These are phyloP conservation scores for Monosporascus ibericus DNA, from an alignment of 2,329 filamentous ascomycete genomes.

Conservation along the genomic window DNA sequence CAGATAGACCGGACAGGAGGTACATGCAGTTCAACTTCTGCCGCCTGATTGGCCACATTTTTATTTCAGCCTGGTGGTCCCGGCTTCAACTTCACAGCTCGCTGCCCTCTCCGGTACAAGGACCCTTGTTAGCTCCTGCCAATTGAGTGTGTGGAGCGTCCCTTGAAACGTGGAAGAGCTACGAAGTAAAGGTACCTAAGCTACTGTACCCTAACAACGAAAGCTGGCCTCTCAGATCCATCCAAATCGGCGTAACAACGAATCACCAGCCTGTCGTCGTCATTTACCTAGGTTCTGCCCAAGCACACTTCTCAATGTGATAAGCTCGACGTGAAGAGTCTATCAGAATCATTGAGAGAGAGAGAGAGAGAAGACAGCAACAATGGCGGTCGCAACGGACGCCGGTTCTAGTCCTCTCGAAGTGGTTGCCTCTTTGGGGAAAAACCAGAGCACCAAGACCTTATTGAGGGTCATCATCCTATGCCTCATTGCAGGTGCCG, in stretches of 20 bases:
- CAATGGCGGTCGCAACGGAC: constrained; percentile 31
- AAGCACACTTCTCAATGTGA: neutral
- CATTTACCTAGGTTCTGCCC: neutral
- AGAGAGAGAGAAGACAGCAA: constrained; percentile 18
- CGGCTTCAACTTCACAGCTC: too few relatives aligned
- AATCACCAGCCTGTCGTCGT: neutral
- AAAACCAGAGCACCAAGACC: constrained; percentile 74
- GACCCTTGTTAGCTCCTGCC: too few relatives aligned
- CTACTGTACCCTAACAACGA: neutral
- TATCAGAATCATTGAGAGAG: constrained; percentile 1
- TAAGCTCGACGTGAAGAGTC: neutral
- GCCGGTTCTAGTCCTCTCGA: constrained; percentile 21
- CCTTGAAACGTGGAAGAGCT: too few relatives aligned
- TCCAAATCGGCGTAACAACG: neutral
- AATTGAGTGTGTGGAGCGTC: too few relatives aligned
- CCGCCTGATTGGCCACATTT: too few relatives aligned
- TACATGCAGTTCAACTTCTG: too few relatives aligned
- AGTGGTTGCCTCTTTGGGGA: constrained; percentile 63
- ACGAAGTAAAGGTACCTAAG: too few relatives aligned
- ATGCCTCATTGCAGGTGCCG: constrained; percentile 81
- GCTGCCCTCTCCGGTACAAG: too few relatives aligned
- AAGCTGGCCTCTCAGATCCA: neutral
- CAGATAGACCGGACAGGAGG: too few relatives aligned
- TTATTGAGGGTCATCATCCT: constrained; percentile 87
- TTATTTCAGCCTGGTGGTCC: too few relatives aligned